phyloP scores from a whole-genome alignment of 306 rosid genomes.

The Quercus cerris region DNA sequence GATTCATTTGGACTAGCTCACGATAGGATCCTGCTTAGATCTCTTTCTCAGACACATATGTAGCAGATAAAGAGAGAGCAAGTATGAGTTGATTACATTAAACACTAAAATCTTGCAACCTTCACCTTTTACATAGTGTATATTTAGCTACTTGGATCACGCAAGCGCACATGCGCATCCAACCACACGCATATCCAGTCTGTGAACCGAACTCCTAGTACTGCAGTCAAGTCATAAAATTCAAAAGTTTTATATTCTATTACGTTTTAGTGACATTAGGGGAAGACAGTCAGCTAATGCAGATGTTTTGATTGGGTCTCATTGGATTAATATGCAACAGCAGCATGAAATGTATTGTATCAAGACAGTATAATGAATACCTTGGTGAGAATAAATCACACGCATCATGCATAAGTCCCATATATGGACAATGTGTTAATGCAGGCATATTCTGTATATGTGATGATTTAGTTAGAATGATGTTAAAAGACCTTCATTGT shows the following conservation, averaged over 20 bases:
- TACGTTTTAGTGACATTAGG: background rate
- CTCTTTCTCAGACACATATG: background rate
- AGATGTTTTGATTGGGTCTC: background rate
- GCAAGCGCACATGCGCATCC: background rate
- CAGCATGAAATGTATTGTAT: background rate
- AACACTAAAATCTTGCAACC: background rate
- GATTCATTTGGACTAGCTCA: background rate
- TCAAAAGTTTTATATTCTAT: background rate
- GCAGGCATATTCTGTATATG: background rate
- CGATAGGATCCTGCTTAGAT: background rate
- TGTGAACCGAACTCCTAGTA: background rate
- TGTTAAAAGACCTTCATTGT: constrained; percentile 66
- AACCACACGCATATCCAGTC: background rate
- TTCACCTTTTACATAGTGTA: background rate
- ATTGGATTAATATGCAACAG: background rate
- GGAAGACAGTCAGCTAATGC: background rate
- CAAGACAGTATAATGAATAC: background rate
- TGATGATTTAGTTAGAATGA: constrained; percentile 6
- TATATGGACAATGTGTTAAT: background rate
- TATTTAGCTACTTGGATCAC: background rate
- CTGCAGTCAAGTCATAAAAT: background rate
- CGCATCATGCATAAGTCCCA: background rate
- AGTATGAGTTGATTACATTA: background rate
- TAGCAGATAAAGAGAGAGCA: background rate
- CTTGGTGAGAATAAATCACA: background rate